Percentiles rank a stretch among this genome's conserved stretches.
phyloP scores from a whole-genome alignment of 2,329 filamentous ascomycete genomes.

The Botrytis pseudocinerea region DNA sequence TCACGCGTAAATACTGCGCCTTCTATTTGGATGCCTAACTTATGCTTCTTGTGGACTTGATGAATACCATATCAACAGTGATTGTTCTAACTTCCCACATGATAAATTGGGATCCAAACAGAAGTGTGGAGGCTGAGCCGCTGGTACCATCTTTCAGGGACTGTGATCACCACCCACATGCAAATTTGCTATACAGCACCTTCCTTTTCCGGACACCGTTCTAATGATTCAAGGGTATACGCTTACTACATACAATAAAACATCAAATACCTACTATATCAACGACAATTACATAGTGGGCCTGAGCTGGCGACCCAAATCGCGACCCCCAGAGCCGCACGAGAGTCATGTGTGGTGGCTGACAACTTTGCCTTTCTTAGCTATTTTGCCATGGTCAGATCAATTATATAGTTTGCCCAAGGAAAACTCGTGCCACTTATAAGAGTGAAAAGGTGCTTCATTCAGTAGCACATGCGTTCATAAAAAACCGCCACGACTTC shows the following conservation, averaged over 20 bases:
- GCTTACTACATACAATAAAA: background rate
- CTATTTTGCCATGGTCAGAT: background rate
- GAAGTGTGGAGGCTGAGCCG: no score
- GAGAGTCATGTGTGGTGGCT: background rate
- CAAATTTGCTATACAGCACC: background rate
- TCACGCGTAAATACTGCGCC: no score
- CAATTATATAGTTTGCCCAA: background rate
- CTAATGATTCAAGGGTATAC: background rate
- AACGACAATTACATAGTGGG: background rate
- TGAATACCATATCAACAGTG: no score
- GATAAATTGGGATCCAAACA: no score
- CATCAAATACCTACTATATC: background rate
- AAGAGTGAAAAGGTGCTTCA: no score
- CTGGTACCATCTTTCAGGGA: background rate
- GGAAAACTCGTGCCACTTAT: background rate
- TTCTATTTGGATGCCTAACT: no score
- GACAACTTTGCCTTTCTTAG: background rate
- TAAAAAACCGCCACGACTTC: background rate
- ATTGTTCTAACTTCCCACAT: no score
- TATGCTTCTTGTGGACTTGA: no score
- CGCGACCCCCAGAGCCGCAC: background rate
- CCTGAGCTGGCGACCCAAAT: background rate
- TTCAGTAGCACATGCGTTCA: background rate
- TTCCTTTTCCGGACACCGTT: background rate
- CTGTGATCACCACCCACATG: background rate